phyloP scores from a whole-genome alignment of 345 rosid genomes.

The Rhodomyrtus tomentosa region DNA sequence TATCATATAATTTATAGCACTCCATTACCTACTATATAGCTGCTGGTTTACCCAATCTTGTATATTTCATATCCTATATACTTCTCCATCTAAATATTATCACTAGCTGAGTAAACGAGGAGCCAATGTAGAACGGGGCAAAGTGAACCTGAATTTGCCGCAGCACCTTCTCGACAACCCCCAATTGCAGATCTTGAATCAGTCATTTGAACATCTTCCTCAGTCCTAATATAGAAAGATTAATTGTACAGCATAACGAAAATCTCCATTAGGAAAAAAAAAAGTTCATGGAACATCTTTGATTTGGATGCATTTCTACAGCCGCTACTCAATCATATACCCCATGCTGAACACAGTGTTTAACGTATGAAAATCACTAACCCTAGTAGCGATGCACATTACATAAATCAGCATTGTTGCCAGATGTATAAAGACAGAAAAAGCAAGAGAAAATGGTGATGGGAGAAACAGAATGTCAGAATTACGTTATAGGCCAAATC shows the following conservation, averaged over 20 bases:
- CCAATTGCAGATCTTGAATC: constrained; percentile 20
- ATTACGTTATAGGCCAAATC: not conserved
- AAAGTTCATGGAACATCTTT: not conserved
- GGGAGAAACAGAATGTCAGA: not conserved
- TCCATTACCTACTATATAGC: not conserved
- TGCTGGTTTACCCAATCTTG: not conserved
- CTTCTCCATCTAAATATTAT: not conserved
- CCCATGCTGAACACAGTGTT: not conserved
- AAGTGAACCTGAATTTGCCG: constrained; percentile 35
- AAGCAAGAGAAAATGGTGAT: not conserved
- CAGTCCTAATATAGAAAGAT: constrained; percentile 9
- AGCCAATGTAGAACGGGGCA: not conserved
- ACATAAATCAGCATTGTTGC: not conserved
- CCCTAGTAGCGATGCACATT: not conserved
- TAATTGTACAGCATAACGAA: not conserved
- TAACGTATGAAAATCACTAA: not conserved
- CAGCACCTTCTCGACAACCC: constrained; percentile 12
- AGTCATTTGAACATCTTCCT: constrained; percentile 14
- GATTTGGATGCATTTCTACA: not conserved
- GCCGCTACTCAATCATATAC: not conserved
- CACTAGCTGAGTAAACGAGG: not conserved
- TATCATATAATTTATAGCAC: not conserved
- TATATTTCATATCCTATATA: not conserved
- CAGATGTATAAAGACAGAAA: not conserved
- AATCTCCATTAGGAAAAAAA: not conserved